A percentile compares a stretch with the other conserved stretches of the same genome.
Evolutionary conservation across 2,329 filamentous ascomycete species (phyloP).

Genomic region (Alternaria burnsii): DNA sequence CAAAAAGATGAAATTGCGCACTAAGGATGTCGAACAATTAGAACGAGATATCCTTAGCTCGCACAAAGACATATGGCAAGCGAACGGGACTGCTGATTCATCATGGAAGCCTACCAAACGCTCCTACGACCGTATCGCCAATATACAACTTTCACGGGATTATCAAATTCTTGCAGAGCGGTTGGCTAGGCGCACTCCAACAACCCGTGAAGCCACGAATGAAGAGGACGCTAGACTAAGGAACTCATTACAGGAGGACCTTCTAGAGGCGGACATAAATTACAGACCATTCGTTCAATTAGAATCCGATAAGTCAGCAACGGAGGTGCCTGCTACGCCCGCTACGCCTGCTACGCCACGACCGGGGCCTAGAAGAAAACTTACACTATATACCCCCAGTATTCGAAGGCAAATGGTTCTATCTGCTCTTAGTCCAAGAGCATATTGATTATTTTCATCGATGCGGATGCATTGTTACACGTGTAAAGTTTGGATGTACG

Average conservation of each 20-base stretch:
- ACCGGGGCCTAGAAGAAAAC: neutral
- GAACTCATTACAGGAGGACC: neutral
- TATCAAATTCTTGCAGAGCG: neutral
- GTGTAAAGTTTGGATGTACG: neutral
- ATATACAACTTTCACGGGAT: neutral
- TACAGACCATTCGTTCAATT: neutral
- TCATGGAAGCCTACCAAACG: neutral
- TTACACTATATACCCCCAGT: neutral
- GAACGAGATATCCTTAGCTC: neutral
- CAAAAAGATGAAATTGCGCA: neutral
- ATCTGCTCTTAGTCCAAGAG: neutral
- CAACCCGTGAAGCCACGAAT: neutral
- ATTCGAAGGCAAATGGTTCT: neutral
- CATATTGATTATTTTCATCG: neutral
- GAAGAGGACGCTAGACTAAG: neutral
- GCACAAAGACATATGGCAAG: neutral
- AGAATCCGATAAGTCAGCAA: too few relatives aligned
- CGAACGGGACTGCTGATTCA: neutral
- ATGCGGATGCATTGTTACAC: neutral
- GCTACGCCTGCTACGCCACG: neutral
- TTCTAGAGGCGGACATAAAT: neutral
- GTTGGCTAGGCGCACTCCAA: neutral
- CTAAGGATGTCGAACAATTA: neutral
- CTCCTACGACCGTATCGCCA: neutral
- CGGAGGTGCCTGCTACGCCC: neutral